Conservation (phyloP, 2,329 filamentous ascomycete species). For the Cladobotryum protrusum region DNA sequence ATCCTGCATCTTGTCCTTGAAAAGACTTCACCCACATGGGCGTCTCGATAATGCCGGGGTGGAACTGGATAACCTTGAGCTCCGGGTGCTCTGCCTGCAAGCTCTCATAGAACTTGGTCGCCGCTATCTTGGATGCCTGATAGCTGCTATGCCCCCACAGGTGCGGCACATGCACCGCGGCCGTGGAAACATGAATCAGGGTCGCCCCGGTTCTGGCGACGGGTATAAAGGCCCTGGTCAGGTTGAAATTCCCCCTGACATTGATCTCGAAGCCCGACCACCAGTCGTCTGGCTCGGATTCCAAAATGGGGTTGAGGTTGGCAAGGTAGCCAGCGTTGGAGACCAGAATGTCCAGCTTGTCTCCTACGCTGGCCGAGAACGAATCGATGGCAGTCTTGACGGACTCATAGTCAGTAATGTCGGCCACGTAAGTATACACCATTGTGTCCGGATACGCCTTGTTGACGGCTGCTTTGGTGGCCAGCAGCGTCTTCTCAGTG, state of each 20-base stretch:
- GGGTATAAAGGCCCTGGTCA: constrained; percentile 22
- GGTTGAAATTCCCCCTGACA: constrained; percentile 24
- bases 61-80: constrained; percentile 34
- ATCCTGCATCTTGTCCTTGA: background rate
- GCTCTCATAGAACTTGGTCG: constrained; percentile 33
- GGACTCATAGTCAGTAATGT: constrained; percentile 24
- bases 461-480: constrained; percentile 38
- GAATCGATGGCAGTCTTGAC: constrained; percentile 12
- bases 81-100: constrained; percentile 34
- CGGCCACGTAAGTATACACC: constrained; percentile 25
- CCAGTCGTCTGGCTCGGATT: constrained; percentile 18
- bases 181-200: constrained; percentile 19
- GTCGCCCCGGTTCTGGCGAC: constrained; percentile 21
- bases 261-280: constrained; percentile 25
- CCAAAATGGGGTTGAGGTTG: constrained; percentile 10
- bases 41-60: constrained; percentile 35
- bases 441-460: constrained; percentile 41
- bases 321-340: constrained; percentile 25
- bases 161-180: constrained; percentile 19
- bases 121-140: constrained; percentile 36
- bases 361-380: constrained; percentile 18
- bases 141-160: constrained; percentile 30
- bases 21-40: constrained; percentile 19
- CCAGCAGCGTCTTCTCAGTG: constrained; percentile 24
- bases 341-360: constrained; percentile 32